These are phyloP conservation scores for Escallonia rubra DNA, from an alignment of 129 eudicot species.

Conservation along the genomic window DNA sequence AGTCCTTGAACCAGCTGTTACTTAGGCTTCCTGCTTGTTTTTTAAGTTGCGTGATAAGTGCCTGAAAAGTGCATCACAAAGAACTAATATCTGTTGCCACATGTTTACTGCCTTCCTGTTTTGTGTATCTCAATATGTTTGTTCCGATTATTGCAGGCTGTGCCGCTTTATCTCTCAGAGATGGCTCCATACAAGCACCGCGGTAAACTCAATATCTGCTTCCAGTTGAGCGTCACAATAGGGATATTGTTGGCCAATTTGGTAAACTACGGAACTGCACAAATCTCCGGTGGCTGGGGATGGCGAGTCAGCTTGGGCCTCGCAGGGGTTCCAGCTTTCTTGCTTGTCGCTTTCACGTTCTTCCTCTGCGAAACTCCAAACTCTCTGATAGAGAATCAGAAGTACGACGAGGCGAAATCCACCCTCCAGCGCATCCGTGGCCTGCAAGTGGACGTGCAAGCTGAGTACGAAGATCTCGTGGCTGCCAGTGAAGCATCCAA, in stretches of 20 bases:
- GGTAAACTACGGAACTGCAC: conserved; percentile 36
- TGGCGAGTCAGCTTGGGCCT: conserved; percentile 53
- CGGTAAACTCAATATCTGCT: conserved; percentile 46
- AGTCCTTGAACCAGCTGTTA: too few relatives aligned
- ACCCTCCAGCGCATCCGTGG: too few relatives aligned
- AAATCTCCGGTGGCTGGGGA: conserved; percentile 34
- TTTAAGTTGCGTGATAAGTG: background rate
- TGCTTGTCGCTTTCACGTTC: too few relatives aligned
- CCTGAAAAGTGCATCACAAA: too few relatives aligned
- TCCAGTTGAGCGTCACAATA: conserved; percentile 48
- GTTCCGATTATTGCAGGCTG: conserved; percentile 28
- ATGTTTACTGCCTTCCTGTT: background rate
- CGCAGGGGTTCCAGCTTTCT: too few relatives aligned
- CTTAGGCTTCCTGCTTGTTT: background rate
- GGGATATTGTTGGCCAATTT: conserved; percentile 50
- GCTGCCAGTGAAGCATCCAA: too few relatives aligned
- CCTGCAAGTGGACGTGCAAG: too few relatives aligned
- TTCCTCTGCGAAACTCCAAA: too few relatives aligned
- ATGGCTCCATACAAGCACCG: conserved; percentile 51
- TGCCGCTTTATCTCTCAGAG: conserved; percentile 53
- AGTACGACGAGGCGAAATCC: too few relatives aligned
- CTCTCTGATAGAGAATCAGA: too few relatives aligned
- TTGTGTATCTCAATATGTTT: background rate
- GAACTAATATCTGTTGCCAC: too few relatives aligned
- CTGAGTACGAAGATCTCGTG: too few relatives aligned